Conservation (phyloP, 805 yeast species). For the Naumovozyma castellii region DNA sequence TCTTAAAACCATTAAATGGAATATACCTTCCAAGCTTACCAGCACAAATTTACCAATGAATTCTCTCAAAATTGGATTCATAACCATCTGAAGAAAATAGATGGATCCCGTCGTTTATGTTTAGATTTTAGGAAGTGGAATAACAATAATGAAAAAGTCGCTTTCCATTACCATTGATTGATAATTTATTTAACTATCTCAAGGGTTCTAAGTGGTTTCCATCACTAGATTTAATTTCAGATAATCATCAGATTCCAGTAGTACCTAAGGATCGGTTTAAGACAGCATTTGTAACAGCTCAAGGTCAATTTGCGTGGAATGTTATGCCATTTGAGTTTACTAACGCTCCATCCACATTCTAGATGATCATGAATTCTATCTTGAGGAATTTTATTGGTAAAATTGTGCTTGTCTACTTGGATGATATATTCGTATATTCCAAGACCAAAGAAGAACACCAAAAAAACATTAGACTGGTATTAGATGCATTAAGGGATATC, state of each 20-base stretch:
- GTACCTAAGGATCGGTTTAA: conserved; percentile 3
- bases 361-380: neutral
- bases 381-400: too few species aligned
- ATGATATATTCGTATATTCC: too few species aligned
- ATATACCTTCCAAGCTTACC: conserved; percentile 1
- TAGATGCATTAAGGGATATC: too few species aligned
- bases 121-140: conserved; percentile 5
- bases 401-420: too few species aligned
- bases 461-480: too few species aligned
- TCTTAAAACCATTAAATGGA: neutral
- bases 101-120: conserved; percentile 2
- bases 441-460: too few species aligned
- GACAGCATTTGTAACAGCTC: conserved; percentile 10
- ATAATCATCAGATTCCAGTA: conserved; percentile 12
- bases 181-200: neutral
- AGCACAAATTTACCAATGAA: neutral
- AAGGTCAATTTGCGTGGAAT: conserved; percentile 9
- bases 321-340: conserved; percentile 9
- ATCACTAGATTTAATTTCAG: conserved; percentile 7
- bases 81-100: neutral
- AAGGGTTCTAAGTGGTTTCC: conserved; percentile 2
- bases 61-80: neutral
- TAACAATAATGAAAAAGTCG: conserved; percentile 2
- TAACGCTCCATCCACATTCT: conserved; percentile 1
- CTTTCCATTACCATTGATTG: conserved; percentile 4